These are phyloP conservation scores for Helichrysum umbraculigerum DNA, from an alignment of 129 eudicot genomes.

Conservation along the genomic window DNA sequence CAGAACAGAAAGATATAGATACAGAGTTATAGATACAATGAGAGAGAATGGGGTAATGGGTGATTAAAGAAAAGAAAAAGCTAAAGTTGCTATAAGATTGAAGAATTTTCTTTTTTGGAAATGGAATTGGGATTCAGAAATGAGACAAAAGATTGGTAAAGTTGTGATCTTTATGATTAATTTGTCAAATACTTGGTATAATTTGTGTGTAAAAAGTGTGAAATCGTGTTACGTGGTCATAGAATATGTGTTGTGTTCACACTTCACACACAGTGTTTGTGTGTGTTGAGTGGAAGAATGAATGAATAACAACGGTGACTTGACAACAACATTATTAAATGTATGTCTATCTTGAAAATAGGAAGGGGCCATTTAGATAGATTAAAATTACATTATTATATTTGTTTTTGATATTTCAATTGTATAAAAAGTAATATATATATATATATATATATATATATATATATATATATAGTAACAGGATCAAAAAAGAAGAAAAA, in stretches of 20 bases:
- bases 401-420: no score
- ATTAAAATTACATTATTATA: no score
- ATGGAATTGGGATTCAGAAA: slow-evolving; percentile 18
- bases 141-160: slow-evolving; percentile 25
- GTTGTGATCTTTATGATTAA: slow-evolving; percentile 15
- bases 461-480: no score
- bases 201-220: slow-evolving; percentile 9
- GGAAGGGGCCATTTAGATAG: background rate
- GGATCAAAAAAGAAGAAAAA: no score
- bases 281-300: background rate
- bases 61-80: slow-evolving; percentile 14
- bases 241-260: slow-evolving; percentile 27
- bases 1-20: slow-evolving; percentile 23
- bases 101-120: background rate
- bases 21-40: no score
- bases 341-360: slow-evolving; percentile 6
- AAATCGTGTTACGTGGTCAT: slow-evolving; percentile 21
- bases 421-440: no score
- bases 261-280: slow-evolving; percentile 10
- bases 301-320: slow-evolving; percentile 12
- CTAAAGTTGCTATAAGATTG: slow-evolving; percentile 20
- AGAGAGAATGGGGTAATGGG: background rate
- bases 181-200: background rate
- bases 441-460: no score
- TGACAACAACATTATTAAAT: slow-evolving; percentile 17